Percentiles rank a stretch among this genome's conserved stretches.
Evolutionary conservation across 2,329 filamentous ascomycete genomes (phyloP).

Genomic region (Dothiorella sarmentorum): DNA sequence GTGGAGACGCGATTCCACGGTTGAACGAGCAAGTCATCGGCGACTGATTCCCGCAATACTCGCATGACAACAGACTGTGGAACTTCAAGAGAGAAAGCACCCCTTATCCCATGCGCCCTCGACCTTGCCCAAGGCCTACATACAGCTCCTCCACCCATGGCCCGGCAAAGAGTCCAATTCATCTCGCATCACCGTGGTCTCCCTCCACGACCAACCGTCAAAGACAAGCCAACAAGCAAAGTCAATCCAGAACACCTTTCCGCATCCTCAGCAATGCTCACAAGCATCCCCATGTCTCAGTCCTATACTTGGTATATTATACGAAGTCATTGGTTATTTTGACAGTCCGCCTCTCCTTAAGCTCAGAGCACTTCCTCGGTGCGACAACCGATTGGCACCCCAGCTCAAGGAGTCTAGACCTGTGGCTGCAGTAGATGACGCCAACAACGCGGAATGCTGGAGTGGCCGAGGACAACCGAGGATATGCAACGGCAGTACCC

Average conservation of each 20-base stretch:
- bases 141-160: conserved; percentile 21
- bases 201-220: conserved; percentile 29
- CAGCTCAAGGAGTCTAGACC: background rate
- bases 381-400: background rate
- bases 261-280: too few species aligned
- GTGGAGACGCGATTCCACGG: conserved; percentile 43
- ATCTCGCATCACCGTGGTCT: conserved; percentile 19
- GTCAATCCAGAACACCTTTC: background rate
- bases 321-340: background rate
- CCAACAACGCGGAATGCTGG: background rate
- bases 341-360: background rate
- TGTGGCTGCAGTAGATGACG: background rate
- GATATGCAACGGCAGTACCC: conserved; percentile 1
- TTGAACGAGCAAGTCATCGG: conserved; percentile 37
- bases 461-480: background rate
- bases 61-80: conserved; percentile 31
- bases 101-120: background rate
- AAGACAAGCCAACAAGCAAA: too few species aligned
- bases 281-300: background rate
- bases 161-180: conserved; percentile 20
- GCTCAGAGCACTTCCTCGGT: background rate
- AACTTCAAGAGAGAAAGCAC: conserved; percentile 23
- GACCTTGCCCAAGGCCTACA: conserved; percentile 18
- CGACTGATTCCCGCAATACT: conserved; percentile 41
- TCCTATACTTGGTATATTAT: too few species aligned